These are phyloP conservation scores for Limnomonas spitsbergensis DNA, from an alignment of 139 green algal genomes.

Conservation along the genomic window DNA sequence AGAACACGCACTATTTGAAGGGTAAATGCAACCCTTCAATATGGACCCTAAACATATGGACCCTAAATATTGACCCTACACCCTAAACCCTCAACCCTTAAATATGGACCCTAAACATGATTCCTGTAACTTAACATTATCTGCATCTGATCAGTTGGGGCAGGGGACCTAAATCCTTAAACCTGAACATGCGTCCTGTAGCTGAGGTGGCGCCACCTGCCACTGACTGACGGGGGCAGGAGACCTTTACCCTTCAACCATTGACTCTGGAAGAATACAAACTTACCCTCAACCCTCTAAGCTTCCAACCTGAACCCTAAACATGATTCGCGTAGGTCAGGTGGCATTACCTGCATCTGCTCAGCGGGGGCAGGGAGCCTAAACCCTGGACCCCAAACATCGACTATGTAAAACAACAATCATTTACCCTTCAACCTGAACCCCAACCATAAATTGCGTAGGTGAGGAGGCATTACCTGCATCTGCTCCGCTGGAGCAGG, in stretches of 20 bases:
- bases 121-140: too few relatives aligned
- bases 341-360: too few relatives aligned
- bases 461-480: too few relatives aligned
- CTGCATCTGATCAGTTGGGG: too few relatives aligned
- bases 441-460: constrained; percentile 29
- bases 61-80: background rate
- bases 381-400: background rate
- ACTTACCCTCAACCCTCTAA: background rate
- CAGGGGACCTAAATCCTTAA: background rate
- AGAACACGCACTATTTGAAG: too few relatives aligned
- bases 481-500: too few relatives aligned
- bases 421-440: background rate
- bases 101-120: too few relatives aligned
- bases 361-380: constrained; percentile 18
- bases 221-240: too few relatives aligned
- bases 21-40: too few relatives aligned
- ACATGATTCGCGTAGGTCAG: too few relatives aligned
- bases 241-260: background rate
- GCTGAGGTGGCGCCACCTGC: constrained; percentile 19
- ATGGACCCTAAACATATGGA: background rate
- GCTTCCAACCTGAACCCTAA: background rate
- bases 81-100: background rate
- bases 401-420: too few relatives aligned
- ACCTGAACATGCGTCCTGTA: background rate
- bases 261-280: background rate